Evolutionary conservation across 208 protist genomes (phyloP).

Genomic region (Leishmania gerbilli): DNA sequence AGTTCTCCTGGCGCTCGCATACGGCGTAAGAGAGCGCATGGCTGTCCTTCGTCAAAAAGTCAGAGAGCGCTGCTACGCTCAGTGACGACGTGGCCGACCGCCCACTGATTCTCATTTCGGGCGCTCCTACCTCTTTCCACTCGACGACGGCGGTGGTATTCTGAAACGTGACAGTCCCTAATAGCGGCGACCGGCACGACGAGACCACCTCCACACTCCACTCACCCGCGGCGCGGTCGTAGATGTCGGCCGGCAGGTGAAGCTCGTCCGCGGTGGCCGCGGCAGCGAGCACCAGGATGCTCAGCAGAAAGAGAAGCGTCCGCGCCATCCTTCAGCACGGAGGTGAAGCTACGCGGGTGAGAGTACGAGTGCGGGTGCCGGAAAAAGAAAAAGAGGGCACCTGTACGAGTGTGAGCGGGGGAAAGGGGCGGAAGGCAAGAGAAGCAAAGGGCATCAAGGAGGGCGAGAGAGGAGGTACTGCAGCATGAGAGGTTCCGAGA

Average conservation of each 20-base stretch:
- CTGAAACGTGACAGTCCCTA: slow-evolving; percentile 40
- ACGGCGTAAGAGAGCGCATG: slow-evolving; percentile 35
- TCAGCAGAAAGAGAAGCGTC: slow-evolving; percentile 6
- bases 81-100: slow-evolving; percentile 22
- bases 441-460: neutral
- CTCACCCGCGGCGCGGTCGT: slow-evolving; percentile 50
- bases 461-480: neutral
- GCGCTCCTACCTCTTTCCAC: slow-evolving; percentile 34
- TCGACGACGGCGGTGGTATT: slow-evolving; percentile 38
- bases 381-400: neutral
- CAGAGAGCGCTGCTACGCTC: slow-evolving; percentile 33
- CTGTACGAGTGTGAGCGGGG: neutral
- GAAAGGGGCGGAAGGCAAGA: neutral
- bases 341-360: neutral
- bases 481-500: neutral
- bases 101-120: slow-evolving; percentile 19
- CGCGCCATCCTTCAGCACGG: slow-evolving; percentile 1
- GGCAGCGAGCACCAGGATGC: slow-evolving; percentile 10
- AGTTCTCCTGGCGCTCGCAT: slow-evolving; percentile 55
- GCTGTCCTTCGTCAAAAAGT: slow-evolving; percentile 32
- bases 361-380: neutral
- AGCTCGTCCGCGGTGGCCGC: slow-evolving; percentile 18
- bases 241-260: slow-evolving; percentile 47
- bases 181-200: slow-evolving; percentile 32
- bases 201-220: slow-evolving; percentile 66